Conservation (phyloP, 495 filamentous ascomycete genomes). For the Hypoxylon trugodes region DNA sequence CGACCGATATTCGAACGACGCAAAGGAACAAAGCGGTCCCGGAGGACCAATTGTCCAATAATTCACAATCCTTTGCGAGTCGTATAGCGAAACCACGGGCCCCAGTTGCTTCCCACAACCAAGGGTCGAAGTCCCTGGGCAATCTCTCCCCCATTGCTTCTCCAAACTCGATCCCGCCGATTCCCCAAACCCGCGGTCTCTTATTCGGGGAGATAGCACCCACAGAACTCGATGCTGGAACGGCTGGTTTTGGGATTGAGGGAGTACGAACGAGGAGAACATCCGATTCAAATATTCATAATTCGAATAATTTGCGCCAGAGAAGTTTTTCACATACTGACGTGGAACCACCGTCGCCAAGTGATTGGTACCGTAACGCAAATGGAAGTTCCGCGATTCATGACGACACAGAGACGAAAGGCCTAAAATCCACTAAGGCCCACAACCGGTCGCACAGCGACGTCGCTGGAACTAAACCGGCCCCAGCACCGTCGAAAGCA, state of each 20-base stretch:
- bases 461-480: constrained; percentile 50
- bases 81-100: constrained; percentile 58
- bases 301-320: constrained; percentile 45
- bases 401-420: constrained; percentile 44
- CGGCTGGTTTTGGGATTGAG: constrained; percentile 61
- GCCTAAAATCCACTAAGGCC: constrained; percentile 43
- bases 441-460: constrained; percentile 62
- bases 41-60: constrained; percentile 56
- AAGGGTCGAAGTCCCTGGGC: constrained; percentile 56
- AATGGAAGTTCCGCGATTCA: constrained; percentile 41
- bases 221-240: constrained; percentile 48
- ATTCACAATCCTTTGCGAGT: constrained; percentile 62
- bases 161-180: constrained; percentile 33
- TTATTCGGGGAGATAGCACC: constrained; percentile 63
- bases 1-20: constrained; percentile 41
- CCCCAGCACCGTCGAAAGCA: constrained; percentile 34
- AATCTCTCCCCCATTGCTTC: constrained; percentile 48
- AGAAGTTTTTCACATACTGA: constrained; percentile 57
- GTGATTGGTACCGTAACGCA: constrained; percentile 60
- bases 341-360: constrained; percentile 59
- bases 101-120: constrained; percentile 46
- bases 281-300: constrained; percentile 56
- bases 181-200: constrained; percentile 45
- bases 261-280: constrained; percentile 49
- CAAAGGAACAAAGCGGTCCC: constrained; percentile 52